Conservation (phyloP, 768 basidiomycete species). For the Amanita subjunquillea region DNA sequence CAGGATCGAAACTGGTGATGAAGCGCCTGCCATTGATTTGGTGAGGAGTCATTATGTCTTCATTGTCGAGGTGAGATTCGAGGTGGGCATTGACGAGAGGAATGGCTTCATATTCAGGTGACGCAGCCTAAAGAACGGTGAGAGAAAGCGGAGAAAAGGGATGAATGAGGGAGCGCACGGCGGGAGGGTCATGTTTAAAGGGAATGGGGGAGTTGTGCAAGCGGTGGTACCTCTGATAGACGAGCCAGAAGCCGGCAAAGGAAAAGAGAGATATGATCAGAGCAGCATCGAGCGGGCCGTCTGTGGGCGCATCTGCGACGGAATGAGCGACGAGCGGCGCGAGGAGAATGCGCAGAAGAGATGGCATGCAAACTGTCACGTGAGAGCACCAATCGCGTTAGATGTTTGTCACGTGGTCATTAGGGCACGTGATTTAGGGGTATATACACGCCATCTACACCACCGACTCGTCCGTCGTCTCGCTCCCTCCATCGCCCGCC, state of each 20-base stretch:
- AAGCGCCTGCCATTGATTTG: constrained; percentile 43
- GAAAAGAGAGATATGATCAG: constrained; percentile 64
- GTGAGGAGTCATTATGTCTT: constrained; percentile 41
- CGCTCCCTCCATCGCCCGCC: constrained; percentile 12
- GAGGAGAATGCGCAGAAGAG: constrained; percentile 37
- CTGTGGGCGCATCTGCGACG: constrained; percentile 38
- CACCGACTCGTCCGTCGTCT: background rate
- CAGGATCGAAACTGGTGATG: constrained; percentile 89
- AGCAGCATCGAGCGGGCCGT: constrained; percentile 46
- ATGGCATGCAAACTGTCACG: constrained; percentile 23
- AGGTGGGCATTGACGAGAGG: constrained; percentile 50
- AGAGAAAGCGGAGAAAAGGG: background rate
- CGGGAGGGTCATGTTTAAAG: constrained; percentile 49
- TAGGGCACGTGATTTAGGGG: background rate
- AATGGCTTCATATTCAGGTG: constrained; percentile 45
- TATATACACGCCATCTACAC: background rate
- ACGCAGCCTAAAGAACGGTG: constrained; percentile 33
- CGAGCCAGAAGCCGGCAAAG: constrained; percentile 71
- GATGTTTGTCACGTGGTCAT: background rate
- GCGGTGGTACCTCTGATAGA: constrained; percentile 65
- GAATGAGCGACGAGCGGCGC: constrained; percentile 23
- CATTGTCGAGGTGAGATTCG: constrained; percentile 50
- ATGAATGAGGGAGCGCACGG: constrained; percentile 28
- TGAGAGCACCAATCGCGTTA: background rate
- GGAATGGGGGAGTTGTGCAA: constrained; percentile 64